A percentile compares a stretch with the other conserved stretches of the same genome.
Evolutionary conservation across 768 basidiomycete species (phyloP).

Genomic region (Rhodocollybia butyracea): DNA sequence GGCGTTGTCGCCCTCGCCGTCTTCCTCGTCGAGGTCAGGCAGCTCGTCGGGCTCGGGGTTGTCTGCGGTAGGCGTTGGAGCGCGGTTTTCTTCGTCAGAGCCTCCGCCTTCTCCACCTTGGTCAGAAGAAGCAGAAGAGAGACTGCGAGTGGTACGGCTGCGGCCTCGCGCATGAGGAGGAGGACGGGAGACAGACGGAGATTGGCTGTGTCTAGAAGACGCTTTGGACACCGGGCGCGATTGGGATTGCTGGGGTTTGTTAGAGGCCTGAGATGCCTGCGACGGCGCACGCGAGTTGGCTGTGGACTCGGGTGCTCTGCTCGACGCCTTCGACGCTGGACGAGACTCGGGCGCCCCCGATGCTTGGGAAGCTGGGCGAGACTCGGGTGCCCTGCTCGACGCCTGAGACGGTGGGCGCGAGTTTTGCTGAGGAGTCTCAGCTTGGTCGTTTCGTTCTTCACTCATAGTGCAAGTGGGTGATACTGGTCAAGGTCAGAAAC

Average conservation of each 20-base stretch:
- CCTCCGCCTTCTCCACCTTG: neutral
- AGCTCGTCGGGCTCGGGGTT: neutral
- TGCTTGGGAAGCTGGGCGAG: neutral
- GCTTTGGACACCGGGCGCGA: neutral
- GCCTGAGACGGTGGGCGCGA: no score
- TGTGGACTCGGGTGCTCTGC: neutral
- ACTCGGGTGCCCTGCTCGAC: no score
- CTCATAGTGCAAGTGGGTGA: no score
- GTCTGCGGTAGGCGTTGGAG: neutral
- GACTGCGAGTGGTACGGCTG: neutral
- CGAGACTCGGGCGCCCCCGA: neutral
- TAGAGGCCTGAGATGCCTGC: neutral
- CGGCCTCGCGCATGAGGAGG: neutral
- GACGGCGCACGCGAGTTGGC: neutral
- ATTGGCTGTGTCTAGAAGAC: neutral
- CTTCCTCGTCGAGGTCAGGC: conserved; percentile 1
- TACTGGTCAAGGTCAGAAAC: no score
- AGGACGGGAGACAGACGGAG: neutral
- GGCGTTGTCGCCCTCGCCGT: neutral
- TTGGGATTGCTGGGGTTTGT: neutral
- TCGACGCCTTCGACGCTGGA: neutral
- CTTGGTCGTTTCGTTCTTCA: no score
- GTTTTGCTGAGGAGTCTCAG: no score
- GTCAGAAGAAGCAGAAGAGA: neutral
- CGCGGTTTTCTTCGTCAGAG: neutral